Conservation (phyloP, 768 basidiomycete genomes). For the Termitomyces bulborhizus region DNA sequence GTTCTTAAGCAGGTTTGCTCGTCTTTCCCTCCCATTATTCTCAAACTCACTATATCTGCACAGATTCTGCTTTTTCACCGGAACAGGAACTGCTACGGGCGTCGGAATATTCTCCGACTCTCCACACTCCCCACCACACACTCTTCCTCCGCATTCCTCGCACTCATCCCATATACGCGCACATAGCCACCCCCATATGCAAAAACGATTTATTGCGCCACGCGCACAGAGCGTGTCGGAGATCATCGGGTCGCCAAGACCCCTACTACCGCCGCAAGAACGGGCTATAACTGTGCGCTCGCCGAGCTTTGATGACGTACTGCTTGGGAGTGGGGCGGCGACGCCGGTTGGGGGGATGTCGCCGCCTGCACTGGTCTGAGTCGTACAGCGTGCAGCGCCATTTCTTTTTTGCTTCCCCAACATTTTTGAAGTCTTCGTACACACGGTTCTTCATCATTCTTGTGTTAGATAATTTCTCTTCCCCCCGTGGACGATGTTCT, state of each 20-base stretch:
- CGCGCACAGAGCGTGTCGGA: conserved; percentile 48
- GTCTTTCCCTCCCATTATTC: background rate
- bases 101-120: conserved; percentile 1
- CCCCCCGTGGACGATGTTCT: background rate
- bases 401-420: background rate
- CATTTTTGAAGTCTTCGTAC: background rate
- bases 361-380: conserved; percentile 6
- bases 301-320: conserved; percentile 16
- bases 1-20: conserved; percentile 56
- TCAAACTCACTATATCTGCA: background rate
- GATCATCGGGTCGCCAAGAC: conserved; percentile 36
- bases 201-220: conserved; percentile 16
- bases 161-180: background rate
- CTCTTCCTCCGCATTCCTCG: background rate
- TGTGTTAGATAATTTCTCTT: background rate
- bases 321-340: conserved; percentile 2
- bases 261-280: conserved; percentile 13
- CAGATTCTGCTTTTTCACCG: conserved; percentile 83
- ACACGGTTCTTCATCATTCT: background rate
- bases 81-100: conserved; percentile 27
- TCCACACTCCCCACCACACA: background rate
- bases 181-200: conserved; percentile 5
- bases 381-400: background rate
- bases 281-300: conserved; percentile 13
- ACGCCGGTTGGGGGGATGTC: conserved; percentile 4